Evolutionary conservation across 345 rosid genomes (phyloP), one percentile per base, ranked within the genome.

Genomic region (Eucalyptus pauciflora): DNA sequence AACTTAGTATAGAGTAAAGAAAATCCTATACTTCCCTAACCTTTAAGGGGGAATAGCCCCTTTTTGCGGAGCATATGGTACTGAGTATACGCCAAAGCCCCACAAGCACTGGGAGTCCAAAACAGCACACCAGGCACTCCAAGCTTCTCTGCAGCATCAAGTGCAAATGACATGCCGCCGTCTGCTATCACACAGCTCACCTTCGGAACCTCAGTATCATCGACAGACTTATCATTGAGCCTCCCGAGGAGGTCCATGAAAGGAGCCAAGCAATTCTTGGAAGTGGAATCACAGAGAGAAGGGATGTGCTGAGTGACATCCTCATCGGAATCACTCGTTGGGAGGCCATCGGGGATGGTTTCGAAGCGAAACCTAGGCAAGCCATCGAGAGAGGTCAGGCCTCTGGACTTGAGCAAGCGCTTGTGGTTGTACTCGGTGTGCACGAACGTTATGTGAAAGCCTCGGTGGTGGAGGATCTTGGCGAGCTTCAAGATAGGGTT

Each of bases 181-280:
- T 93, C 93, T 3, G 93, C 87, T 9, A 93, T 58, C 83, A 93
- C 88, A 50, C 93, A 90, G 37, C 89, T 89, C 31, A 93, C 89
- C 15, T 87, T 88, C 6, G 94, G 93, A 10, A 62, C 71, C 71
- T 51, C 76, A 5, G 64, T 33, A 86, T 48, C 87, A 86, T 86
- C 87, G 2, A 76, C 27, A 41, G 83, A 76, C 48, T 24, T 14
- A 4, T 86, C 88, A 8, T 22, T 86, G 16, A 93, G 91, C 20
- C 56, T 90, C 8, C 56, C 45, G 50, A 93, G 27, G n/a, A 93
- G 91, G 17, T 90, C 58, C 41, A 87, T 33, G 27, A 91, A 91
- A 5, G 93, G 89, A 16, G 25, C 88, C 37, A 86, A 56, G 71
- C 88, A 89, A 37, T 51, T 86, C 49, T 50, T 89, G 37, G 90